Evolutionary conservation across 75 land plant genomes (phyloP).

Genomic region (Ceratopteris richardii): DNA sequence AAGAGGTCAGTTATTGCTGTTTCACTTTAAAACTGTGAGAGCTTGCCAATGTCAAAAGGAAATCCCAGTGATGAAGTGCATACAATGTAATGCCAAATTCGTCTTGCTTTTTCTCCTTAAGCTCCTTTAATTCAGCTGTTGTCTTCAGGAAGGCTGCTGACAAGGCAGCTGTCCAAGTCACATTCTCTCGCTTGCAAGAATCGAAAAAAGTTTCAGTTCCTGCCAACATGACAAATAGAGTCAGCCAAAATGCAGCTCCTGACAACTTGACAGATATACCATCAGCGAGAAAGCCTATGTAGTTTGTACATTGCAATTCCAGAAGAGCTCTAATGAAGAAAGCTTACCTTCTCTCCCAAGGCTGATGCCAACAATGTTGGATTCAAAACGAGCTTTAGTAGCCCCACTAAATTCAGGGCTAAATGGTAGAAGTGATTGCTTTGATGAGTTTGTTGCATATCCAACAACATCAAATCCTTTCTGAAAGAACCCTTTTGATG

Average conservation of each 20-base stretch:
- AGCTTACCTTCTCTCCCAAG: constrained; percentile 32
- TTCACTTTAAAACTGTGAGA: too few relatives aligned
- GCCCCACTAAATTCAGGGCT: constrained; percentile 15
- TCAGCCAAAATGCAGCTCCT: neutral
- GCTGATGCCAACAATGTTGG: constrained; percentile 22
- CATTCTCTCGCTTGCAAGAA: constrained; percentile 37
- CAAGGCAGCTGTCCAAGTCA: constrained; percentile 29
- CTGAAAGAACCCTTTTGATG: constrained; percentile 30
- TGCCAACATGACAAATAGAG: neutral
- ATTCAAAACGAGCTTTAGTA: constrained; percentile 13
- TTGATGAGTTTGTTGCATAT: constrained; percentile 26
- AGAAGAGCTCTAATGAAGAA: neutral
- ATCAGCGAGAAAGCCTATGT: neutral
- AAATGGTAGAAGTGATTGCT: constrained; percentile 36
- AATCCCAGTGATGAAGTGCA: too few relatives aligned
- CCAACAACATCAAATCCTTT: constrained; percentile 36
- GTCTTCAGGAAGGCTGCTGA: constrained; percentile 25
- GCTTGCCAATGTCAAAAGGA: too few relatives aligned
- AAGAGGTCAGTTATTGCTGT: too few relatives aligned
- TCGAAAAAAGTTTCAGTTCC: constrained; percentile 24
- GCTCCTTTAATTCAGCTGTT: constrained; percentile 29
- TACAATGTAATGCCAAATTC: constrained; percentile 37
- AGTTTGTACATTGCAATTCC: too few relatives aligned
- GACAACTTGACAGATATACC: neutral
- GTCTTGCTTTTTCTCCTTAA: constrained; percentile 34